These are phyloP conservation scores for Vanilla planifolia DNA, from an alignment of 106 monocot genomes.

Conservation along the genomic window DNA sequence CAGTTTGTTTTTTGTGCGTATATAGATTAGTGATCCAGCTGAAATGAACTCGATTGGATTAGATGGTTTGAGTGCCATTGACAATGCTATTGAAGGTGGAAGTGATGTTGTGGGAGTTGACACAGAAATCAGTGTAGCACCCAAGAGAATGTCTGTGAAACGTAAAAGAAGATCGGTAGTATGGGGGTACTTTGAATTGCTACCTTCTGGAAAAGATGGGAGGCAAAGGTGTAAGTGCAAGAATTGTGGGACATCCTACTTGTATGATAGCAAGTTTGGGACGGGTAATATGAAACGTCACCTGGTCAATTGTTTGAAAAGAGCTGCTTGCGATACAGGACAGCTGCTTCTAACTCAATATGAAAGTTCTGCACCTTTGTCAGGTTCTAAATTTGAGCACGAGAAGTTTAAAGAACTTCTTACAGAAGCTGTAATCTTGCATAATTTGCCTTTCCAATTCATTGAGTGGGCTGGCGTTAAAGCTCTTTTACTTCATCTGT, in stretches of 20 bases:
- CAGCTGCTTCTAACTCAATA: neutral
- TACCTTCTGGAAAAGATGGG: slow-evolving; percentile 6
- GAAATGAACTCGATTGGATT: slow-evolving; percentile 3
- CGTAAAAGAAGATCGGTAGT: slow-evolving; percentile 9
- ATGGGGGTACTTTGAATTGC: slow-evolving; percentile 14
- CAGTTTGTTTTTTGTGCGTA: neutral
- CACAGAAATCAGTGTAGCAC: slow-evolving; percentile 5
- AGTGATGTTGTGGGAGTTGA: neutral
- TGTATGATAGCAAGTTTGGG: slow-evolving; percentile 12
- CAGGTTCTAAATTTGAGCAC: slow-evolving; percentile 11
- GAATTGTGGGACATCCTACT: slow-evolving; percentile 10
- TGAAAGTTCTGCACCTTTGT: slow-evolving; percentile 2
- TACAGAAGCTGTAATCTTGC: slow-evolving; percentile 6
- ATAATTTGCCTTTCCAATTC: slow-evolving; percentile 11
- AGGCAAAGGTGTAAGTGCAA: slow-evolving; percentile 13
- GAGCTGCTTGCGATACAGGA: slow-evolving; percentile 2
- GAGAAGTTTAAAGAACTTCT: slow-evolving; percentile 10
- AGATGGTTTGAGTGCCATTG: neutral
- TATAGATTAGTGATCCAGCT: slow-evolving; percentile 3
- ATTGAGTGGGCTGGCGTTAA: slow-evolving; percentile 14
- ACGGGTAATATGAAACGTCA: slow-evolving; percentile 14
- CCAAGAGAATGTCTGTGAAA: neutral
- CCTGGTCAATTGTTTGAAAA: slow-evolving; percentile 8
- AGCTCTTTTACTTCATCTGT: slow-evolving; percentile 3
- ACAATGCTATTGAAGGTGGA: neutral